These are phyloP conservation scores for Talaromyces albobiverticillius DNA, from an alignment of 2,329 filamentous ascomycete species.

Conservation along the genomic window DNA sequence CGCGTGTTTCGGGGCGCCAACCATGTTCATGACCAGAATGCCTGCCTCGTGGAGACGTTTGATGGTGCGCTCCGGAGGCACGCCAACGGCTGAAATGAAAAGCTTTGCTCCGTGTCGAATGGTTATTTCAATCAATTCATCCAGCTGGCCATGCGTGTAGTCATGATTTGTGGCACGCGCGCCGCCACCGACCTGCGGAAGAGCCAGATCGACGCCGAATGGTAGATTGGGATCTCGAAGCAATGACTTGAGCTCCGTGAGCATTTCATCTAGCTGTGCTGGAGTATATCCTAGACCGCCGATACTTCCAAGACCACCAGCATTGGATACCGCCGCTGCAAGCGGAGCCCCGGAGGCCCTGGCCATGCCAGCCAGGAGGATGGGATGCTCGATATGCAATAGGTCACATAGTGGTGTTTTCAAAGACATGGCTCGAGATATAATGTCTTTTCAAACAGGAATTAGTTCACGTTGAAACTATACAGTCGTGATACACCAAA, in stretches of 20 bases:
- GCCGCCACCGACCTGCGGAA: slow-evolving; percentile 80
- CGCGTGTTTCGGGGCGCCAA: slow-evolving; percentile 87
- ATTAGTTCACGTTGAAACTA: neutral
- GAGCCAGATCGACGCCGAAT: slow-evolving; percentile 87
- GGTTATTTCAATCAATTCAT: slow-evolving; percentile 82
- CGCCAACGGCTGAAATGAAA: slow-evolving; percentile 85
- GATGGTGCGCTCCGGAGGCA: slow-evolving; percentile 72
- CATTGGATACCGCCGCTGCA: slow-evolving; percentile 83
- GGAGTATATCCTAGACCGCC: slow-evolving; percentile 67
- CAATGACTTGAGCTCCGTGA: slow-evolving; percentile 78
- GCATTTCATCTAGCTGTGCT: slow-evolving; percentile 72
- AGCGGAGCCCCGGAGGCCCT: slow-evolving; percentile 74
- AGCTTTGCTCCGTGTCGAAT: slow-evolving; percentile 79
- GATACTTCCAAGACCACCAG: slow-evolving; percentile 71
- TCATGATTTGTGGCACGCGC: slow-evolving; percentile 93
- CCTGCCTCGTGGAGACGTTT: slow-evolving; percentile 73
- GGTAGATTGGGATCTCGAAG: slow-evolving; percentile 66
- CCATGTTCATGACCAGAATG: slow-evolving; percentile 95
- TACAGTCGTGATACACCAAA: neutral
- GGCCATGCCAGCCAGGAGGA: slow-evolving; percentile 93
- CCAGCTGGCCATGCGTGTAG: slow-evolving; percentile 85
- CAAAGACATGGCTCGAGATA: slow-evolving; percentile 48
- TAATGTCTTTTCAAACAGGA: neutral
- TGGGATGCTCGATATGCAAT: slow-evolving; percentile 79
- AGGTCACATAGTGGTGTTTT: slow-evolving; percentile 75